These are phyloP conservation scores for Penicillium arizonense DNA, from an alignment of 495 filamentous ascomycete genomes.

Conservation along the genomic window DNA sequence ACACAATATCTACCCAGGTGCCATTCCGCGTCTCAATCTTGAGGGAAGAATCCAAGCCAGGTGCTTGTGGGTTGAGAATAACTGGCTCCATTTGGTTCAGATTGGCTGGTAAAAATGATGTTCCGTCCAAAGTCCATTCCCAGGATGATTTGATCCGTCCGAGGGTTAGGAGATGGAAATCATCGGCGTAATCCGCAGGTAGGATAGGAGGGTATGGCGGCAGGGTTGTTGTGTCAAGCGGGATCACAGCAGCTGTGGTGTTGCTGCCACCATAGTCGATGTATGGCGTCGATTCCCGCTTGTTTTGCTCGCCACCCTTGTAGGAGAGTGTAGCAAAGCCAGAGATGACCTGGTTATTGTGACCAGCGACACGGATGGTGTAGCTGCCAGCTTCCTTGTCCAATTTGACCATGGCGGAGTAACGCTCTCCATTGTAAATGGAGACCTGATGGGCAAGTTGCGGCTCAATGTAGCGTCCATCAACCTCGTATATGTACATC, in stretches of 20 bases:
- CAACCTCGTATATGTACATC: slow-evolving; percentile 42
- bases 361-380: slow-evolving; percentile 30
- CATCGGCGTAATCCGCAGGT: slow-evolving; percentile 30
- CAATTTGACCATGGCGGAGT: slow-evolving; percentile 35
- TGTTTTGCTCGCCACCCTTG: slow-evolving; percentile 11
- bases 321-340: slow-evolving; percentile 31
- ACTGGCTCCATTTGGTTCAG: slow-evolving; percentile 23
- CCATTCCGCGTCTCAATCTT: slow-evolving; percentile 45
- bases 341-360: slow-evolving; percentile 32
- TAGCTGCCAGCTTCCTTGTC: slow-evolving; percentile 32
- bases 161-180: slow-evolving; percentile 35
- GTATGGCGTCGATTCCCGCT: slow-evolving; percentile 25
- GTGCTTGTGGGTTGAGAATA: slow-evolving; percentile 29
- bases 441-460: slow-evolving; percentile 25
- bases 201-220: slow-evolving; percentile 33
- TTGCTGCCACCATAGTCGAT: slow-evolving; percentile 38
- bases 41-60: slow-evolving; percentile 19
- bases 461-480: slow-evolving; percentile 38
- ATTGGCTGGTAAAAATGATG: slow-evolving; percentile 15
- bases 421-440: slow-evolving; percentile 33
- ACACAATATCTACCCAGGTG: slow-evolving; percentile 53
- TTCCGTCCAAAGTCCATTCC: slow-evolving; percentile 39
- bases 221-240: slow-evolving; percentile 29
- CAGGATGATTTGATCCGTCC: slow-evolving; percentile 34
- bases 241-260: slow-evolving; percentile 27